A percentile compares a stretch with the other conserved stretches of the same genome.
phyloP scores from a whole-genome alignment of 495 filamentous ascomycete species.

The Podospora bellae-mahoneyi region DNA sequence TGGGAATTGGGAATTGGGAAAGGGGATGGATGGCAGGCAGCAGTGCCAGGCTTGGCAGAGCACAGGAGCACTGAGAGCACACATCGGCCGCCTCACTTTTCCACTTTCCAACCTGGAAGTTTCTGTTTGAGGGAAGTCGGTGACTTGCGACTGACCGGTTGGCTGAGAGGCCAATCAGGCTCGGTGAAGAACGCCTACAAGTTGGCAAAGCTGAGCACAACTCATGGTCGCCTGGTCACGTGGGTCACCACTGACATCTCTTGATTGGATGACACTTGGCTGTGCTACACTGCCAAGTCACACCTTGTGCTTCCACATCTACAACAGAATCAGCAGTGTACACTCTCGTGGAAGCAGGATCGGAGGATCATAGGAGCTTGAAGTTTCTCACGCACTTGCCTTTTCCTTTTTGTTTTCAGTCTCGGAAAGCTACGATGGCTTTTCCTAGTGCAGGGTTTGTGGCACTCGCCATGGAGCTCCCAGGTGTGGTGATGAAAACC shows the following conservation, averaged over 20 bases:
- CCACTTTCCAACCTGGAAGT: not conserved
- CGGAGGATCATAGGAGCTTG: not conserved
- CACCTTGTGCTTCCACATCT: not conserved
- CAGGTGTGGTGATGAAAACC: too few species aligned
- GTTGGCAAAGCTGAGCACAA: not conserved
- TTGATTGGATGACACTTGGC: not conserved
- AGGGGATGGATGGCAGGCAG: not conserved
- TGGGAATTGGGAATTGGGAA: too few species aligned
- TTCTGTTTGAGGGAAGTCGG: not conserved
- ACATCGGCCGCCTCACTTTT: slow-evolving; percentile 5
- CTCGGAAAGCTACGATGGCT: too few species aligned
- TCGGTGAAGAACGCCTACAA: slow-evolving; percentile 1
- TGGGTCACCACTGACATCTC: not conserved
- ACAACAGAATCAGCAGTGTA: not conserved
- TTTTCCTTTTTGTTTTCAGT: too few species aligned
- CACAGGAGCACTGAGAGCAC: not conserved
- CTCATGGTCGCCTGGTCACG: not conserved
- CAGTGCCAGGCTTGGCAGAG: not conserved
- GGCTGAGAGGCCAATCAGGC: not conserved
- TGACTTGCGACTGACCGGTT: slow-evolving; percentile 2
- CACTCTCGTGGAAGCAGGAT: not conserved
- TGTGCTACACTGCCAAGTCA: not conserved
- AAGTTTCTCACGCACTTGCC: too few species aligned
- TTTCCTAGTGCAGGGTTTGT: not conserved
- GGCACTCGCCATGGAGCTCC: not conserved